Conservation (phyloP, 2,329 filamentous ascomycete species). For the Sphaerulina populicola region DNA sequence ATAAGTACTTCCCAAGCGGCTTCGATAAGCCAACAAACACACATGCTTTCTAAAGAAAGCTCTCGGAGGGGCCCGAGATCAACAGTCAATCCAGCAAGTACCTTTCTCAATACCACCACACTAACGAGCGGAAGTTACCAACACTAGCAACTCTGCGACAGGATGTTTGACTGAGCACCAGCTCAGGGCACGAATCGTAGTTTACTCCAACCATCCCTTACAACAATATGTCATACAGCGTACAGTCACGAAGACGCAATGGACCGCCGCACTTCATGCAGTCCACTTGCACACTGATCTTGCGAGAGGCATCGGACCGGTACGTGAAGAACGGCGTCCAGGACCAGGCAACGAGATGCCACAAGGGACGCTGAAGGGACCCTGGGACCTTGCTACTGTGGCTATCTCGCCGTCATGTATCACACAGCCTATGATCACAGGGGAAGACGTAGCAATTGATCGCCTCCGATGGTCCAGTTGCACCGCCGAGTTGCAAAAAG, state of each 20-base stretch:
- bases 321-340: background rate
- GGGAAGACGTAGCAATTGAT: no score
- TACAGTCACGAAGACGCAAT: background rate
- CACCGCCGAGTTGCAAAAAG: no score
- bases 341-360: background rate
- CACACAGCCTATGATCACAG: no score
- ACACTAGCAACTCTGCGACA: slow-evolving; percentile 3
- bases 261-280: no score
- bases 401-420: background rate
- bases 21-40: background rate
- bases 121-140: slow-evolving; percentile 3
- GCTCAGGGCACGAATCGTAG: slow-evolving; percentile 5
- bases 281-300: no score
- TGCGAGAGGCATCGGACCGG: no score
- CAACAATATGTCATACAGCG: background rate
- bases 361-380: background rate
- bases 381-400: background rate
- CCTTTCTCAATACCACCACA: background rate
- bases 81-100: background rate
- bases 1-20: background rate
- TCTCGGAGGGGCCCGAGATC: background rate
- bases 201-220: background rate
- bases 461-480: no score
- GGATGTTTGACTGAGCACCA: background rate
- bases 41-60: background rate